Conservation (phyloP, 495 filamentous ascomycete species). For the Aspergillus mulundensis region DNA sequence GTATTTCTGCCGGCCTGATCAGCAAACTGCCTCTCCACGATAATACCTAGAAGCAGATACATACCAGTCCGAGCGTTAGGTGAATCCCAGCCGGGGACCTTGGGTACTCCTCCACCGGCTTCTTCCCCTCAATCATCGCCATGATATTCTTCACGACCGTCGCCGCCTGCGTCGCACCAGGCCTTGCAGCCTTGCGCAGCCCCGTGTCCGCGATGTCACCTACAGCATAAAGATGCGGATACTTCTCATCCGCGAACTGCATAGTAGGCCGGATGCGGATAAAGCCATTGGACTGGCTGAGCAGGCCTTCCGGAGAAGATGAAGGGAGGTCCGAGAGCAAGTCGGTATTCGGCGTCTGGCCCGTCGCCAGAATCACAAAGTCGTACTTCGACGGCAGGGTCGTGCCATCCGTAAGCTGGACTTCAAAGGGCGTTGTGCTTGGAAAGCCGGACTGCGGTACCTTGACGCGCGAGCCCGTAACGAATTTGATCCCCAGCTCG, state of each 20-base stretch:
- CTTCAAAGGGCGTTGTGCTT: conserved; percentile 25
- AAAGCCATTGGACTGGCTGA: conserved; percentile 46
- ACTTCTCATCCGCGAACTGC: conserved; percentile 48
- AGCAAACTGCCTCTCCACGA: too few species aligned
- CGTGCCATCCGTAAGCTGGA: conserved; percentile 34
- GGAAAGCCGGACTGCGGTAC: conserved; percentile 30
- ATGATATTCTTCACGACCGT: conserved; percentile 53
- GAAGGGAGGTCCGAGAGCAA: conserved; percentile 41
- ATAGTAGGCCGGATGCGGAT: conserved; percentile 54
- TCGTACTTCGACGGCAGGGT: conserved; percentile 26
- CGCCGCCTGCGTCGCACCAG: conserved; percentile 47
- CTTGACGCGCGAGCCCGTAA: conserved; percentile 34
- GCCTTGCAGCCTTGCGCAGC: conserved; percentile 52
- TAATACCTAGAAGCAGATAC: conserved; percentile 15
- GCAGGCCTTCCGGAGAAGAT: conserved; percentile 22
- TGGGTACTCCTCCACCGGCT: conserved; percentile 28
- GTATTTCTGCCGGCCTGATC: conserved; percentile 39
- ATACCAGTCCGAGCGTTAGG: conserved; percentile 49
- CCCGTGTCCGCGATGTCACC: conserved; percentile 61
- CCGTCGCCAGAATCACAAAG: conserved; percentile 51
- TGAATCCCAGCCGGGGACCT: conserved; percentile 43
- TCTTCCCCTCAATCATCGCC: conserved; percentile 36
- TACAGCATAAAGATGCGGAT: conserved; percentile 51
- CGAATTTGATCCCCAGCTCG: conserved; percentile 32
- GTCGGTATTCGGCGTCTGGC: conserved; percentile 54